Evolutionary conservation across 2,329 filamentous ascomycete genomes (phyloP).

Genomic region (Talaromyces amestolkiae): DNA sequence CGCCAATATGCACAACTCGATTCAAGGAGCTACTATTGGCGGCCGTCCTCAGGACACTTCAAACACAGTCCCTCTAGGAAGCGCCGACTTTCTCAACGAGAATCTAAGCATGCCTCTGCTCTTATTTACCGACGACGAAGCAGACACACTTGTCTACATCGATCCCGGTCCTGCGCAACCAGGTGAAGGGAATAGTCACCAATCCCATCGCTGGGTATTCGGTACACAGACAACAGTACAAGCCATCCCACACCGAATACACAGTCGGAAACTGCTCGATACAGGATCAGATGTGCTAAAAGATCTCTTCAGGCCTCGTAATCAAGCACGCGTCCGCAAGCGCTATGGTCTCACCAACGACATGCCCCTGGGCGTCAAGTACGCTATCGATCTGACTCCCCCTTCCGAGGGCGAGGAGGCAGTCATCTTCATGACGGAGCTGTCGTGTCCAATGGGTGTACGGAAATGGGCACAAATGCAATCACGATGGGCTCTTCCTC

Average conservation of each 20-base stretch:
- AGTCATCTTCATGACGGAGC: constrained; percentile 57
- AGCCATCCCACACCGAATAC: constrained; percentile 34
- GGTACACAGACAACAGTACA: background rate
- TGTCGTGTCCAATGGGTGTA: constrained; percentile 58
- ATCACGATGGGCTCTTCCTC: constrained; percentile 39
- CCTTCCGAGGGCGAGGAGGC: constrained; percentile 61
- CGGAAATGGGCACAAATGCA: constrained; percentile 54
- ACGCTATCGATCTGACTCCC: constrained; percentile 63
- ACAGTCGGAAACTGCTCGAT: constrained; percentile 32
- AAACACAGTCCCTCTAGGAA: background rate
- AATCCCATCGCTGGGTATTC: constrained; percentile 16
- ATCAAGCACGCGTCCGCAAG: constrained; percentile 30
- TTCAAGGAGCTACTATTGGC: background rate
- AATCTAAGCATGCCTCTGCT: constrained; percentile 23
- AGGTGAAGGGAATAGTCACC: background rate
- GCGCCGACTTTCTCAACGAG: background rate
- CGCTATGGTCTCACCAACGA: constrained; percentile 29
- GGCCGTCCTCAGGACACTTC: background rate
- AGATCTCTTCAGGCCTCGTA: constrained; percentile 30
- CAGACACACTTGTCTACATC: constrained; percentile 40
- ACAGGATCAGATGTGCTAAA: constrained; percentile 32
- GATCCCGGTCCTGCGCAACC: constrained; percentile 29
- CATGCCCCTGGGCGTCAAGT: constrained; percentile 50
- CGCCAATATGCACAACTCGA: background rate
- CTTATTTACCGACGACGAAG: constrained; percentile 25